These are phyloP conservation scores for Halophytophthora polymorphica DNA, from an alignment of 352 stramenopile genomes.

Conservation along the genomic window DNA sequence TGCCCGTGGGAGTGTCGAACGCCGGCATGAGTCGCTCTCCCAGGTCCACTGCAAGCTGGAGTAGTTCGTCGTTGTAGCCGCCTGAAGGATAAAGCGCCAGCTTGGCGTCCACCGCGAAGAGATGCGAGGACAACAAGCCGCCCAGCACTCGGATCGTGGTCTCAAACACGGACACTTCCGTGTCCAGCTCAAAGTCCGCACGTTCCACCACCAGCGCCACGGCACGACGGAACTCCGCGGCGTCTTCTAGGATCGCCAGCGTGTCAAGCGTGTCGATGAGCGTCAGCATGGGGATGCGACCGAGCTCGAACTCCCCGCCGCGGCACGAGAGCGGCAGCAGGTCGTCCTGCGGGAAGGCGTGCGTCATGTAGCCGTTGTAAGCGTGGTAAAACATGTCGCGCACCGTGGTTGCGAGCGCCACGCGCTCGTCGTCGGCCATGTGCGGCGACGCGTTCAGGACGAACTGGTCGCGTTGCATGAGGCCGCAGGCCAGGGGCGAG, in stretches of 20 bases:
- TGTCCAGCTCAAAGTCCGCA: conserved; percentile 81
- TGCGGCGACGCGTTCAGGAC: conserved; percentile 41
- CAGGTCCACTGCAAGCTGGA: conserved; percentile 94
- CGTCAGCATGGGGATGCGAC: conserved; percentile 83
- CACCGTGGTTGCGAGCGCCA: conserved; percentile 56
- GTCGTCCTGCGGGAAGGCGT: conserved; percentile 84
- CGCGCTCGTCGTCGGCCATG: conserved; percentile 56
- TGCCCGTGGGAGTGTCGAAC: conserved; percentile 94
- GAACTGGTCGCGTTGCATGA: conserved; percentile 74
- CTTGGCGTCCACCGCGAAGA: conserved; percentile 63
- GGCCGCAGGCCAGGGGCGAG: conserved; percentile 64
- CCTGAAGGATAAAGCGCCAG: conserved; percentile 54
- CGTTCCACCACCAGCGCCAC: conserved; percentile 58
- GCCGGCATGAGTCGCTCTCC: conserved; percentile 93
- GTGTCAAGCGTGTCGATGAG: conserved; percentile 92
- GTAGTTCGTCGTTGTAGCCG: conserved; percentile 90
- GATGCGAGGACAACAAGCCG: conserved; percentile 88
- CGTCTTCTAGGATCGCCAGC: conserved; percentile 81
- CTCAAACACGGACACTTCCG: conserved; percentile 92
- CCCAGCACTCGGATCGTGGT: conserved; percentile 92
- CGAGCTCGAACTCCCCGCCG: conserved; percentile 72
- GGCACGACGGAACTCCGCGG: conserved; percentile 65
- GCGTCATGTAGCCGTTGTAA: conserved; percentile 79
- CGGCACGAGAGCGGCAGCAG: conserved; percentile 68
- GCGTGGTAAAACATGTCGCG: conserved; percentile 90